phyloP scores from a whole-genome alignment of 2,329 filamentous ascomycete species.

The Hirsutella rhossiliensis region DNA sequence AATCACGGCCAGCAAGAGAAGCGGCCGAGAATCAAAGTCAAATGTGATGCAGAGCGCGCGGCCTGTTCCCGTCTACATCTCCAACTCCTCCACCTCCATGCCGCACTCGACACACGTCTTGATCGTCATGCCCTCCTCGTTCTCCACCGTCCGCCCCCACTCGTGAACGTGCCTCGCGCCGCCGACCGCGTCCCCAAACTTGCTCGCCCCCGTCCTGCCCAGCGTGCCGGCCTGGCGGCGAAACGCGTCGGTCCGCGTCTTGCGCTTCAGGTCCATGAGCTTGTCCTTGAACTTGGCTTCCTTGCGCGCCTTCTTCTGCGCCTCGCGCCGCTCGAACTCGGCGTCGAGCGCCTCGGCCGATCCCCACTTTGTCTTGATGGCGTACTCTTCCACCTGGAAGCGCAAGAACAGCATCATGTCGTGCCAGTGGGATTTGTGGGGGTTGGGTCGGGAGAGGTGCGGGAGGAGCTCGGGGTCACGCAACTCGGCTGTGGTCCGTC shows the following conservation, averaged over 20 bases:
- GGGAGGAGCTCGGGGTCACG: slow-evolving; percentile 77
- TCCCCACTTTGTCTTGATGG: slow-evolving; percentile 84
- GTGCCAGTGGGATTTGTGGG: slow-evolving; percentile 92
- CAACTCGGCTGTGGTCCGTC: slow-evolving; percentile 55
- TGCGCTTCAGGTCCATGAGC: slow-evolving; percentile 80
- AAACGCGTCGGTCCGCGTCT: slow-evolving; percentile 84
- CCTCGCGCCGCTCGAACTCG: slow-evolving; percentile 71
- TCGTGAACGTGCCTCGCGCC: slow-evolving; percentile 75
- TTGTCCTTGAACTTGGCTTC: slow-evolving; percentile 88
- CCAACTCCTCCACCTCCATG: slow-evolving; percentile 68
- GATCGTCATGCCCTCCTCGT: slow-evolving; percentile 59
- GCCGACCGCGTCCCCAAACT: slow-evolving; percentile 68
- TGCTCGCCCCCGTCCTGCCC: slow-evolving; percentile 36
- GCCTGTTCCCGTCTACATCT: slow-evolving; percentile 26
- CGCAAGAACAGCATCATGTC: slow-evolving; percentile 98
- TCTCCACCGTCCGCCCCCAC: slow-evolving; percentile 62
- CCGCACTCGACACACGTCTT: slow-evolving; percentile 71
- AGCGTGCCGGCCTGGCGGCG: slow-evolving; percentile 54
- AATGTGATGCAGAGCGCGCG: no score
- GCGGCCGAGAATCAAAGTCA: no score
- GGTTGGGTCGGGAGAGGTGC: slow-evolving; percentile 80
- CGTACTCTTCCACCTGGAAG: slow-evolving; percentile 90
- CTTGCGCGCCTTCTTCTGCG: slow-evolving; percentile 72
- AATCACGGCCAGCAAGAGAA: no score
- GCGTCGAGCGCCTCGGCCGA: slow-evolving; percentile 73